Conservation (phyloP, 192 early-diverging fungal species). For the Coemansia sp. region DNA sequence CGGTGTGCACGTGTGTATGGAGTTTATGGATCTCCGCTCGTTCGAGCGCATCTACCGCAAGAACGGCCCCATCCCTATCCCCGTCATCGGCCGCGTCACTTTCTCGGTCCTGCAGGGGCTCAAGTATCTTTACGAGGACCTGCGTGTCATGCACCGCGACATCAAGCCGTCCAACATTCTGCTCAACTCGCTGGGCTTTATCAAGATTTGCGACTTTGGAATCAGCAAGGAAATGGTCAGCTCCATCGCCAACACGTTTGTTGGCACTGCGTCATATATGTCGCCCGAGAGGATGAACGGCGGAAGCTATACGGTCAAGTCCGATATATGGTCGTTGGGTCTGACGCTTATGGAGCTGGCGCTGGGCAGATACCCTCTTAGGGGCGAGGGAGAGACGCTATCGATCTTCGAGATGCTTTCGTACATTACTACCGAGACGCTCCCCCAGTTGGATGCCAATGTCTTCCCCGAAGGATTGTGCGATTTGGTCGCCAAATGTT, state of each 20-base stretch:
- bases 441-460: constrained; percentile 73
- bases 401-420: constrained; percentile 92
- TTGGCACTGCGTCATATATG: constrained; percentile 84
- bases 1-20: constrained; percentile 93
- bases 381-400: constrained; percentile 64
- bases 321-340: constrained; percentile 83
- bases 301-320: constrained; percentile 75
- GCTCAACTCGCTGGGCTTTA: constrained; percentile 74
- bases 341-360: constrained; percentile 81
- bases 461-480: constrained; percentile 76
- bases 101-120: constrained; percentile 74
- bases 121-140: constrained; percentile 83
- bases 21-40: constrained; percentile 94
- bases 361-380: constrained; percentile 70
- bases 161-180: constrained; percentile 87
- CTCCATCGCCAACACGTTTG: constrained; percentile 84
- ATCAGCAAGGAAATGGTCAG: constrained; percentile 86
- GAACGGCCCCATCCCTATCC: constrained; percentile 85
- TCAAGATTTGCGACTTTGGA: constrained; percentile 88
- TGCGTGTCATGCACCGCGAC: constrained; percentile 94
- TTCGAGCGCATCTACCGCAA: constrained; percentile 92
- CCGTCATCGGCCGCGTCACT: constrained; percentile 81
- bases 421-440: constrained; percentile 85
- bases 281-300: constrained; percentile 81
- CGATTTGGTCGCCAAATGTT: constrained; percentile 65